phyloP scores from a whole-genome alignment of 345 rosid species.

The Ailanthus altissimus region DNA sequence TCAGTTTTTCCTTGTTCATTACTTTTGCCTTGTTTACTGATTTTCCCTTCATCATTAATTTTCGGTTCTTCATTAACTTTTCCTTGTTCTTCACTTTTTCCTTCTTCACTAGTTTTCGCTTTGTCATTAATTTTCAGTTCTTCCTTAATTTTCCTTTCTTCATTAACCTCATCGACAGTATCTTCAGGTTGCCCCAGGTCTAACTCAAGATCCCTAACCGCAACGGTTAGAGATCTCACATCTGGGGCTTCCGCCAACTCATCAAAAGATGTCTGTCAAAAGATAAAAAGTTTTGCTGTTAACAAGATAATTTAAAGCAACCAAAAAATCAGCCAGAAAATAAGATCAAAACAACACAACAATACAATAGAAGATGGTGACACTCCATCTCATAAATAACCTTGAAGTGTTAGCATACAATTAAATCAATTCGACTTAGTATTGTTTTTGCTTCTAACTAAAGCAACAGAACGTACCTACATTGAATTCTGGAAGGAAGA shows the following conservation, averaged over 20 bases:
- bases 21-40: constrained; percentile 12
- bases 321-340: background rate
- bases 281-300: background rate
- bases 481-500: background rate
- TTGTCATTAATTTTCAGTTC: constrained; percentile 18
- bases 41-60: constrained; percentile 26
- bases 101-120: background rate
- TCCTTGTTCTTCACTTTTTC: background rate
- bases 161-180: constrained; percentile 13
- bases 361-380: background rate
- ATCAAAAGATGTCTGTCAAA: constrained; percentile 49
- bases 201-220: constrained; percentile 66
- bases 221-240: constrained; percentile 54
- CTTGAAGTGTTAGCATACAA: background rate
- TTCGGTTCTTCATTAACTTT: background rate
- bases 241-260: constrained; percentile 46
- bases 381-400: background rate
- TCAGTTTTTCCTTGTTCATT: background rate
- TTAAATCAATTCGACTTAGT: background rate
- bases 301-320: constrained; percentile 16
- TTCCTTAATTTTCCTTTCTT: constrained; percentile 22
- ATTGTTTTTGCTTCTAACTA: background rate
- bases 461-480: background rate
- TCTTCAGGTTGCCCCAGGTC: constrained; percentile 58
- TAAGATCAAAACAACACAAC: constrained; percentile 2